Evolutionary conservation across 371 early-diverging fungal genomes (phyloP).

Genomic region (Syncephalis fuscata): DNA sequence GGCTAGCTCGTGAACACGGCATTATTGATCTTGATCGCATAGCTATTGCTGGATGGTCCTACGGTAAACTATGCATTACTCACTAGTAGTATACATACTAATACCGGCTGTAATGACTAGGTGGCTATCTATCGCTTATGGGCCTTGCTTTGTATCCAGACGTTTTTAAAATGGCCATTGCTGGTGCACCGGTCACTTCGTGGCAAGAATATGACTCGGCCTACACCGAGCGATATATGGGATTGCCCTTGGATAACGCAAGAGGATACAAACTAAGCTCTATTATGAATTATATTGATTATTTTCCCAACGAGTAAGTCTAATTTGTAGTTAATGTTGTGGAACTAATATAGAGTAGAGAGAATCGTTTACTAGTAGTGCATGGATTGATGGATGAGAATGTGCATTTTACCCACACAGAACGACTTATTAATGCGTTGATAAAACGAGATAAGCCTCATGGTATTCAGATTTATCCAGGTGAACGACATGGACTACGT

Average conservation of each 20-base stretch:
- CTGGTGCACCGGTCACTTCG: slow-evolving; percentile 63
- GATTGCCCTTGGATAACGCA: slow-evolving; percentile 26
- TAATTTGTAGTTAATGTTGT: neutral
- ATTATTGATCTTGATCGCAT: slow-evolving; percentile 36
- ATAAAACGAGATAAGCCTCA: slow-evolving; percentile 37
- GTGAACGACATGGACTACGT: slow-evolving; percentile 60
- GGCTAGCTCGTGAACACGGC: slow-evolving; percentile 25
- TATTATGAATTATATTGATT: slow-evolving; percentile 27
- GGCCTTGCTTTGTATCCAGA: slow-evolving; percentile 41
- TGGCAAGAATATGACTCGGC: slow-evolving; percentile 63
- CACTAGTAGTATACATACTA: too few species aligned
- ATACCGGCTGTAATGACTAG: slow-evolving; percentile 4
- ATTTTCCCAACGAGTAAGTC: slow-evolving; percentile 41
- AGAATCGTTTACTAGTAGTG: slow-evolving; percentile 46
- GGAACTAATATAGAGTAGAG: too few species aligned
- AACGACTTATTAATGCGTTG: slow-evolving; percentile 32
- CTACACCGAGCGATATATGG: slow-evolving; percentile 68
- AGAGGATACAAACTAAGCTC: slow-evolving; percentile 29
- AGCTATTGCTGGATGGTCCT: slow-evolving; percentile 55
- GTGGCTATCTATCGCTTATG: slow-evolving; percentile 60
- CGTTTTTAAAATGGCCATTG: slow-evolving; percentile 46
- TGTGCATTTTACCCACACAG: slow-evolving; percentile 57
- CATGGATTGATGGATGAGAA: slow-evolving; percentile 75
- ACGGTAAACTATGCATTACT: slow-evolving; percentile 14
- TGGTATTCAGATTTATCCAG: slow-evolving; percentile 45